A percentile compares a stretch with the other conserved stretches of the same genome.
Conservation (phyloP, 306 rosid species). For the Astragalus membranaceus region DNA sequence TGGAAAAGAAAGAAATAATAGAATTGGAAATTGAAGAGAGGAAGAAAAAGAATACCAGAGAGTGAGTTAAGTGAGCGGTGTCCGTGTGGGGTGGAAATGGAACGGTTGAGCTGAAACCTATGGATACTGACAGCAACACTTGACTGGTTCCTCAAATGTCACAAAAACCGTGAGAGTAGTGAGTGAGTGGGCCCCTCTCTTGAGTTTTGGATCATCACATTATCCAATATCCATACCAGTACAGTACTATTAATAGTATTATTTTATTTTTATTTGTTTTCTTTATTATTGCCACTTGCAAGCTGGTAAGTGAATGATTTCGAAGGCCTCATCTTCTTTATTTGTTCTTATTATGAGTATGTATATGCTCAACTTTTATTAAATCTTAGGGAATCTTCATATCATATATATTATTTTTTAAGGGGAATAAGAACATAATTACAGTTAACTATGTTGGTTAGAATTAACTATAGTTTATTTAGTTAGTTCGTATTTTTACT, state of each 20-base stretch:
- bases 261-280: neutral
- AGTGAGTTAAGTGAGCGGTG: neutral
- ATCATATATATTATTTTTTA: too few species aligned
- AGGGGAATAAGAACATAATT: too few species aligned
- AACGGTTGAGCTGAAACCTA: slow-evolving; percentile 15
- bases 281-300: slow-evolving; percentile 11
- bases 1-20: neutral
- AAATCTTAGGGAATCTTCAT: slow-evolving; percentile 8
- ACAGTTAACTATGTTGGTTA: too few species aligned
- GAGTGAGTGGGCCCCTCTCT: slow-evolving; percentile 22
- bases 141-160: slow-evolving; percentile 19
- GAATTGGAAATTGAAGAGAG: neutral
- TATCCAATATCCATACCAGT: slow-evolving; percentile 8
- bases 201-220: slow-evolving; percentile 20
- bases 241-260: neutral
- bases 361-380: neutral
- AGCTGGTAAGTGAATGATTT: neutral
- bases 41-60: neutral
- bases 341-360: neutral
- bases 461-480: too few species aligned
- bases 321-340: slow-evolving; percentile 3
- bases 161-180: neutral
- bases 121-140: slow-evolving; percentile 2
- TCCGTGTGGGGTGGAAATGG: neutral
- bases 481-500: too few species aligned